Percentiles rank a stretch among this genome's conserved stretches.
Evolutionary conservation across 2,329 filamentous ascomycete species (phyloP).

Genomic region (Fusarium sp.): DNA sequence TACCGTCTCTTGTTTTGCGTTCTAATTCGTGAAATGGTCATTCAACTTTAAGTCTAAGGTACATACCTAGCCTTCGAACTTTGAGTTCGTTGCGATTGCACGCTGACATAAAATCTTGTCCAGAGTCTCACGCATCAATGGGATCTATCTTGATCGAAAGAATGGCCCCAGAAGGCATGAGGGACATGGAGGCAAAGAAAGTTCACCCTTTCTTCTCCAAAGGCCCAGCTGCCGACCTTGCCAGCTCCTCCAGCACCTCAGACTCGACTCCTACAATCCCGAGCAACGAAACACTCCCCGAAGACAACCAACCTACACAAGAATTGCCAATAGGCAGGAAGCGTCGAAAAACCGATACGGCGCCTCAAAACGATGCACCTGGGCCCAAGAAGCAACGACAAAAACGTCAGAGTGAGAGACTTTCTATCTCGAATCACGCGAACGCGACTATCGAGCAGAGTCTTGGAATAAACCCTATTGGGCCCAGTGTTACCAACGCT

Average conservation of each 20-base stretch:
- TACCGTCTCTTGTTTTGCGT: background rate
- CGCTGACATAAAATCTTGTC: constrained; percentile 4
- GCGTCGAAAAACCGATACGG: constrained; percentile 57
- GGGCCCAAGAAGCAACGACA: constrained; percentile 49
- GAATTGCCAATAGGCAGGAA: constrained; percentile 56
- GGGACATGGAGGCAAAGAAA: constrained; percentile 57
- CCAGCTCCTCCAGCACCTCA: constrained; percentile 12
- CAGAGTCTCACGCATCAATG: constrained; percentile 54
- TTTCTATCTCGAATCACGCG: constrained; percentile 15
- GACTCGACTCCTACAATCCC: background rate
- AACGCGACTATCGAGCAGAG: constrained; percentile 25
- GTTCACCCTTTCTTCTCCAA: constrained; percentile 69
- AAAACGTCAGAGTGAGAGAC: constrained; percentile 37
- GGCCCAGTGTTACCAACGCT: constrained; percentile 12
- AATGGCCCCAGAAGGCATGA: constrained; percentile 60
- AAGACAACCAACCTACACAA: constrained; percentile 16
- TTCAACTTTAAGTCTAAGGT: constrained; percentile 33
- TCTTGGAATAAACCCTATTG: constrained; percentile 17
- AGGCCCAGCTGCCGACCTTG: constrained; percentile 27
- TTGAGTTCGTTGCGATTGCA: background rate
- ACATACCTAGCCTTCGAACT: constrained; percentile 9
- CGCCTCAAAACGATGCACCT: constrained; percentile 37
- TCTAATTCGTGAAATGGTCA: constrained; percentile 35
- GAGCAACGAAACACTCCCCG: constrained; percentile 7
- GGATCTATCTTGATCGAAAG: constrained; percentile 57